Base-by-base conservation (phyloP, 2,329 filamentous ascomycete species). In the Hypoxylon sp. region DNA sequence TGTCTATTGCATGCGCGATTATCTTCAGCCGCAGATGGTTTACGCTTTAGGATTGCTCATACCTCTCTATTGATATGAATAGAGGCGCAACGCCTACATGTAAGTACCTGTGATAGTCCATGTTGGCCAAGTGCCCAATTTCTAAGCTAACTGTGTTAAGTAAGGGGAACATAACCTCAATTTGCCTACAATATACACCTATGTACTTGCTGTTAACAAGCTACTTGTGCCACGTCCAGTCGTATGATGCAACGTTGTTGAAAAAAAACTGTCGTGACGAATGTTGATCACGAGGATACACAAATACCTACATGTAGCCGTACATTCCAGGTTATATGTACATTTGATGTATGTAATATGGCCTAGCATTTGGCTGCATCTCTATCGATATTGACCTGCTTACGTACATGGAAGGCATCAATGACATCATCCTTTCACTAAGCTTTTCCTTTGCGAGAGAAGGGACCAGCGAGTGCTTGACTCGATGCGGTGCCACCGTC, bases 201-300 rank as follows among this genome's bases (percentile, higher is more conserved):
- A 27, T 27, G 25, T 59, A 10, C 7, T 50, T 42, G 44, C 22
- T 17, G 49, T 58, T 64, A 40, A 54, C 44, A 46, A 58, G 51
- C 22, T 50, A 49, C 6, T 14, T 54, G 6, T 8, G 17, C 60
- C 48, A 51, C 30, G 55, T 17, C 35, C 65, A 61, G 50, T 65
- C 37, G 57, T 49, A 65, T 66, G 66, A 68, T 65, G 61, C 57
- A 61, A 68, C 61, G 48, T 50, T 59, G 37, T 66, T 33, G 40
- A 62, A 5, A 13, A 4, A 13, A 57, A 30, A n/a, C 13, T 55
- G 20, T 37, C 42, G 55, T 56, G 62, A 60, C 56, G 31, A 27
- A 30, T n/a, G 46, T 40, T 17, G 55, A 64, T 55, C 27, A 48
- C 55, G 54, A 33, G 55, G 54, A 54, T 46, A 13, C 33, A 37